These are phyloP conservation scores for Panicum miliaceum DNA, from an alignment of 176 grass and related monocot genomes.

Conservation along the genomic window DNA sequence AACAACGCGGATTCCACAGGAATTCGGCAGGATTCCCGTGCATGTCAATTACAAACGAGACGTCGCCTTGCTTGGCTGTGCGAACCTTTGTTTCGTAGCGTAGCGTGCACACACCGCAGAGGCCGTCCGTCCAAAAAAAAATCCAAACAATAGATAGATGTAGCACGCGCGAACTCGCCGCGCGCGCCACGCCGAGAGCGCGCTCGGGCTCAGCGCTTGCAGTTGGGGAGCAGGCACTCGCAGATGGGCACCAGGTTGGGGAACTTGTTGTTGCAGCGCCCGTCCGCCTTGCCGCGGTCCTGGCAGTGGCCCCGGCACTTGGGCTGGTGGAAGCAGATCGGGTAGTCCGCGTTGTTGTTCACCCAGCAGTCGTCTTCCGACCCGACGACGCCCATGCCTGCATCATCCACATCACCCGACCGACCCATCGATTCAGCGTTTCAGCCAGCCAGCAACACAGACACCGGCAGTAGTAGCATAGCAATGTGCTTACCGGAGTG, in stretches of 20 bases:
- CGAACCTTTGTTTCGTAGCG: too few species aligned
- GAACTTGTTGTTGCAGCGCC: background rate
- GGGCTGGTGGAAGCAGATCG: conserved; percentile 10
- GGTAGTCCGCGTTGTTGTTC: background rate
- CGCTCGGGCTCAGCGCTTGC: background rate
- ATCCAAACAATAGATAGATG: too few species aligned
- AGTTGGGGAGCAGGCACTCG: conserved; percentile 25
- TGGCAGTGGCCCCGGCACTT: conserved; percentile 17
- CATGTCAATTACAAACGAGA: background rate
- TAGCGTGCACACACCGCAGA: background rate
- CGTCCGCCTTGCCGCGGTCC: background rate
- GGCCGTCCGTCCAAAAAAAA: too few species aligned
- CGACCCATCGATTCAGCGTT: too few species aligned
- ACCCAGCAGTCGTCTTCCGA: background rate
- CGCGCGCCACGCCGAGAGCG: too few species aligned
- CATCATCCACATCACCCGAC: background rate
- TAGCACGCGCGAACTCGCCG: too few species aligned
- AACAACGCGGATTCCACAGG: background rate
- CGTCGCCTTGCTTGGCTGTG: background rate
- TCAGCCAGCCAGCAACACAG: too few species aligned
- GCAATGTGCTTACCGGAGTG: background rate
- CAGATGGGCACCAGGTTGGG: conserved; percentile 23
- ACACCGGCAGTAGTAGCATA: too few species aligned
- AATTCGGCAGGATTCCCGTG: background rate
- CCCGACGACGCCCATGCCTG: background rate